Conservation (phyloP, 75 land plant species). For the Chamaecyparis obtusa region DNA sequence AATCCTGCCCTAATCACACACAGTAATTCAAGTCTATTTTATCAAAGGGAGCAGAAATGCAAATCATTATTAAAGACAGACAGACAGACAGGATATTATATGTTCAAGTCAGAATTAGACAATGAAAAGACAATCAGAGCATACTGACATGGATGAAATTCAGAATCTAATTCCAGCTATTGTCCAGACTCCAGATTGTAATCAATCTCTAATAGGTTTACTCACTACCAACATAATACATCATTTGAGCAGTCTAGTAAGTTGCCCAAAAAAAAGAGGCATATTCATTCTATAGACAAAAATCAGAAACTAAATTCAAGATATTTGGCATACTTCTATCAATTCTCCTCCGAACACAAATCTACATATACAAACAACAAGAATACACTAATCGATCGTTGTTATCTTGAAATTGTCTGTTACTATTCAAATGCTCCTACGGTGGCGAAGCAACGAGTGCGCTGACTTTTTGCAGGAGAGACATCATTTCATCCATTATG, state of each 20-base stretch:
- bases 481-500: constrained; percentile 28
- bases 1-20: neutral
- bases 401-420: neutral
- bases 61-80: neutral
- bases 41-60: neutral
- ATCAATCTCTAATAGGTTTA: neutral
- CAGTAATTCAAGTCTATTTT: neutral
- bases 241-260: neutral
- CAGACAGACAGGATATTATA: neutral
- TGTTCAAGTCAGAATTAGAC: neutral
- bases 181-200: neutral
- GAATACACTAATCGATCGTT: neutral
- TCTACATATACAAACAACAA: neutral
- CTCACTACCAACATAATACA: neutral
- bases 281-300: neutral
- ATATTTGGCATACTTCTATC: neutral
- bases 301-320: neutral
- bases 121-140: neutral
- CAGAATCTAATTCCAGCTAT: neutral
- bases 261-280: neutral
- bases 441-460: constrained; percentile 14
- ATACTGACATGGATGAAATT: neutral
- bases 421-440: neutral
- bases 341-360: neutral
- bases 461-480: constrained; percentile 22